phyloP scores from a whole-genome alignment of 495 filamentous ascomycete genomes.

The Schizothecium vesticola region DNA sequence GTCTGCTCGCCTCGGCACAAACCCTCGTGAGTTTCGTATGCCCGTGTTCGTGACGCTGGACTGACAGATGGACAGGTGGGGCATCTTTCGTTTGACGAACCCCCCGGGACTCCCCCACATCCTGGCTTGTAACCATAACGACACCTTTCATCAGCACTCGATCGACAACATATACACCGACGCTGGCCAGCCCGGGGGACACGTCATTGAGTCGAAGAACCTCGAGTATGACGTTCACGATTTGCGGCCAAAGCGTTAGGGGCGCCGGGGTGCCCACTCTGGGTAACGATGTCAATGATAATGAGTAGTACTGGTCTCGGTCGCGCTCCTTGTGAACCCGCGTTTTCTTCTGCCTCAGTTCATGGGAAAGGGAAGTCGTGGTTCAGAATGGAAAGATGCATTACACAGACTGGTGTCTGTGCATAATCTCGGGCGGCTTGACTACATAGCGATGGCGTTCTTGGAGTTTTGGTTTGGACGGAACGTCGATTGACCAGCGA shows the following conservation, averaged over 20 bases:
- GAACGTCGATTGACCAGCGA: not conserved
- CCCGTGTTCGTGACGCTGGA: not conserved
- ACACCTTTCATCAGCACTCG: slow-evolving; percentile 69
- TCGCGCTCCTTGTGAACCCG: no score
- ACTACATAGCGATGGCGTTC: not conserved
- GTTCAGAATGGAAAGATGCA: no score
- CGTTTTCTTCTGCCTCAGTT: not conserved
- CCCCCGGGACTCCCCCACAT: slow-evolving; percentile 82
- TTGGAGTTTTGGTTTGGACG: not conserved
- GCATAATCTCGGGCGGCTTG: no score
- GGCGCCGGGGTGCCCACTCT: not conserved
- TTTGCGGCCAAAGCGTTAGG: slow-evolving; percentile 12
- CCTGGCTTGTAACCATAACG: slow-evolving; percentile 64
- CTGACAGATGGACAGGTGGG: slow-evolving; percentile 57
- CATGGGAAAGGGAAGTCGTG: not conserved
- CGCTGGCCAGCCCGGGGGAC: slow-evolving; percentile 67
- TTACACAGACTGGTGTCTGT: no score
- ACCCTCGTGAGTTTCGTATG: slow-evolving; percentile 57
- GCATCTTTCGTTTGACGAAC: slow-evolving; percentile 86
- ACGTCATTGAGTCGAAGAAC: slow-evolving; percentile 63
- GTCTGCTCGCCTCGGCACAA: slow-evolving; percentile 83
- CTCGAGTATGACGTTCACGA: slow-evolving; percentile 26
- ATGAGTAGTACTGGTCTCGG: not conserved
- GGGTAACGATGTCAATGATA: not conserved
- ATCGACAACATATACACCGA: slow-evolving; percentile 74